Evolutionary conservation across 192 early-diverging fungal genomes (phyloP), one percentile per base, ranked within the genome.

Genomic region (Coemansia sp.): DNA sequence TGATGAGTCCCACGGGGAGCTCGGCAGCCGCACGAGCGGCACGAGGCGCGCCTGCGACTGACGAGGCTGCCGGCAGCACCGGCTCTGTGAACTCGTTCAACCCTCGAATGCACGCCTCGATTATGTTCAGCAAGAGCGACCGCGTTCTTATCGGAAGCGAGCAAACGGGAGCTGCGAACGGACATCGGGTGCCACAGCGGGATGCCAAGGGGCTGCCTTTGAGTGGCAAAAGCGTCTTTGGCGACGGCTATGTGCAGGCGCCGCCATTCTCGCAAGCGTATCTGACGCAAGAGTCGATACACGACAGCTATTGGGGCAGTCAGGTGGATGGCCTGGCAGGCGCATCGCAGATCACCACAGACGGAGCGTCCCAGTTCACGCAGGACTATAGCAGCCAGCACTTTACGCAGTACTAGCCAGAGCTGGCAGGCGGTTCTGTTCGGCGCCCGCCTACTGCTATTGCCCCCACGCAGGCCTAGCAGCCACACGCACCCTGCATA

Each of bases 81-180:
- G 39, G 45, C 19, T 12, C 27, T 32, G 24, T 42, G 2, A 77
- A 74, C 59, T 46, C 58, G 24, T 78, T 78, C 59, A 72, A 69
- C 35, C 74, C 81, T 4, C 70, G 70, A 15, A 71, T 83, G 81
- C 81, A 78, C 38, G 72, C 75, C 3, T 78, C 73, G 3, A 83
- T 83, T 20, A 75, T 77, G 76, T 76, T 83, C 35, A 78, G 76
- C 56, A 72, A 69, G 32, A 78, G 76, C 64, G 81, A 83, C 62
- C 75, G 76, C 17, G 68, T 83, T 4, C 59, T 77, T 31, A 62
- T 58, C 22, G 65, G 64, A 53, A 20, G 38, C 36, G 51, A 60
- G 32, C 51, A 54, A 14, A 5, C 51, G 29, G 17, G 27, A 31
- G 29, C 27, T n/a, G 17, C 14, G 27, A 27, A 54, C 29, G 51